A percentile compares a stretch with the other conserved stretches of the same genome.
phyloP scores from a whole-genome alignment of 345 rosid species.

The Hibiscus tridactylites region DNA sequence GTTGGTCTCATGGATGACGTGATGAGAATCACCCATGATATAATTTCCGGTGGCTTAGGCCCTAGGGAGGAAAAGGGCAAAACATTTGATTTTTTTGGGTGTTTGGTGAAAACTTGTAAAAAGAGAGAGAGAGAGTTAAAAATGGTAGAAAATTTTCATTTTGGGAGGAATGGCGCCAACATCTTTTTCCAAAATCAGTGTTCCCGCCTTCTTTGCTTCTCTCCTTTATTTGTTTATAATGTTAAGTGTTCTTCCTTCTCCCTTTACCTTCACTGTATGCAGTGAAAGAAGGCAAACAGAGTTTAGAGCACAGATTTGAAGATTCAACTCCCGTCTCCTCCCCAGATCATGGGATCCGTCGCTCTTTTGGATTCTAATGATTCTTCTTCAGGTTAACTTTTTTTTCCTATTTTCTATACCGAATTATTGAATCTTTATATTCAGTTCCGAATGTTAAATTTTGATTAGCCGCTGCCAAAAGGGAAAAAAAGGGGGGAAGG shows the following conservation, averaged over 20 bases:
- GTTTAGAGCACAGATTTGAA: not conserved
- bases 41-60: no score
- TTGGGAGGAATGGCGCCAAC: not conserved
- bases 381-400: not conserved
- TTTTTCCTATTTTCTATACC: no score
- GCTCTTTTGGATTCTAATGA: conserved; percentile 5
- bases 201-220: not conserved
- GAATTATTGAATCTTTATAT: not conserved
- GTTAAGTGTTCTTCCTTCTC: not conserved
- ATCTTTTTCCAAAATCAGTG: not conserved
- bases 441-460: not conserved
- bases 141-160: not conserved
- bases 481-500: no score
- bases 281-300: not conserved
- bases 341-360: conserved; percentile 3
- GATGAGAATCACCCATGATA: no score
- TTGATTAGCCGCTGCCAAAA: not conserved
- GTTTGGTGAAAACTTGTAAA: not conserved
- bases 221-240: not conserved
- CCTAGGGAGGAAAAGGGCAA: not conserved
- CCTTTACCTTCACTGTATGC: not conserved
- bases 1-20: no score
- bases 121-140: not conserved
- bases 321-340: not conserved
- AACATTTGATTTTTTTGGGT: not conserved